Percentiles rank a stretch among this genome's conserved stretches.
Evolutionary conservation across 2,329 filamentous ascomycete genomes (phyloP).

Genomic region (Fusarium buxicola): DNA sequence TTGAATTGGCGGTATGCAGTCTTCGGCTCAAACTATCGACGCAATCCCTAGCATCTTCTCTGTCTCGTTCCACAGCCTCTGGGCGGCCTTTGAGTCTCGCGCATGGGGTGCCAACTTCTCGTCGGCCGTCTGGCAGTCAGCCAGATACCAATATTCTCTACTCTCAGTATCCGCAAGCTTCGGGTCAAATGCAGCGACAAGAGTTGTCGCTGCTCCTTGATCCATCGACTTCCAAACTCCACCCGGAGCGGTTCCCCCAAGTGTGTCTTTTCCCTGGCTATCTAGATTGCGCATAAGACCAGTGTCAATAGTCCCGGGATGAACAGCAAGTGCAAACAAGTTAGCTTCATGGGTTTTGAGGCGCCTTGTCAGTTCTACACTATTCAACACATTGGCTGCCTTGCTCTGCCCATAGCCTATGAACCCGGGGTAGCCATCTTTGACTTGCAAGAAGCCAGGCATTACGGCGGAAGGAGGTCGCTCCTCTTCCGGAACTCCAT

Average conservation of each 20-base stretch:
- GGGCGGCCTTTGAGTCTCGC: constrained; percentile 7
- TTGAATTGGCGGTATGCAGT: too few species aligned
- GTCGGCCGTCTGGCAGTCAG: constrained; percentile 26
- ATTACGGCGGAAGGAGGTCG: constrained; percentile 4
- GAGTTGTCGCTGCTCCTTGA: constrained; percentile 31
- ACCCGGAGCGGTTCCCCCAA: constrained; percentile 14
- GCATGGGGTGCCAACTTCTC: constrained; percentile 19
- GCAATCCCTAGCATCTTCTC: constrained; percentile 18
- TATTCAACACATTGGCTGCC: constrained; percentile 46
- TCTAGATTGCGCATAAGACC: constrained; percentile 13
- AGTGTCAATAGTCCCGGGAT: constrained; percentile 35
- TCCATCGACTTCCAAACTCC: constrained; percentile 24
- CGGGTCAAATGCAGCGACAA: constrained; percentile 37
- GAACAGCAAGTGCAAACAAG: constrained; percentile 25
- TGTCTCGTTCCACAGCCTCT: constrained; percentile 32
- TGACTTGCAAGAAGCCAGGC: constrained; percentile 12
- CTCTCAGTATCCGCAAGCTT: neutral
- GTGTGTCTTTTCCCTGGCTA: constrained; percentile 13
- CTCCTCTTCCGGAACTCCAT: constrained; percentile 18
- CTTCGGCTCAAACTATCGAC: neutral
- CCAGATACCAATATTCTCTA: constrained; percentile 15
- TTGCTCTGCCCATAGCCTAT: constrained; percentile 47
- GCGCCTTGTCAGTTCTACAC: constrained; percentile 24
- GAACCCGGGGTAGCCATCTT: constrained; percentile 36
- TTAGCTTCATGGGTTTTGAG: constrained; percentile 3